Percentiles rank a stretch among this genome's conserved stretches.
These are phyloP conservation scores for Paraphaeosphaeria minitans DNA, from an alignment of 2,329 filamentous ascomycete species.

Conservation along the genomic window DNA sequence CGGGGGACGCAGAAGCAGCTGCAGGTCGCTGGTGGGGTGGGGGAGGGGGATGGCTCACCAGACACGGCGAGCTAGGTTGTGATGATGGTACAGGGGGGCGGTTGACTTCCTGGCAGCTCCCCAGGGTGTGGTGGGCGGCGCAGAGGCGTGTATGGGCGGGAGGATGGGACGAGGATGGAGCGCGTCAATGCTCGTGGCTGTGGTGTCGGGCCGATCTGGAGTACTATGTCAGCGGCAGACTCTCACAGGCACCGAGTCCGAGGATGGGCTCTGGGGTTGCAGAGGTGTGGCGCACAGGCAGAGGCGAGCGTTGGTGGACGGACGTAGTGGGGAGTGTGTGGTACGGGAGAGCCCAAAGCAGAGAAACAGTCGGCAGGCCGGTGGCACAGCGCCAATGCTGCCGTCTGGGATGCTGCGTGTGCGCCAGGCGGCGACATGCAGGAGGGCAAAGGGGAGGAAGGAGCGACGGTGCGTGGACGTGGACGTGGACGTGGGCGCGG, in stretches of 20 bases:
- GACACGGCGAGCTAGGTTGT: slow-evolving; percentile 22
- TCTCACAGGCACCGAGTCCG: slow-evolving; percentile 30
- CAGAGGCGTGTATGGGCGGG: slow-evolving; percentile 18
- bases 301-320: slow-evolving; percentile 42
- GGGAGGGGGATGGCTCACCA: slow-evolving; percentile 30
- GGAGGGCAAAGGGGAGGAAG: slow-evolving; percentile 16
- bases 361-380: slow-evolving; percentile 32
- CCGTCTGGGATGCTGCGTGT: slow-evolving; percentile 30
- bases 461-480: slow-evolving; percentile 20
- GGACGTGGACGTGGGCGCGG: too few species aligned
- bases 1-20: slow-evolving; percentile 22
- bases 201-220: slow-evolving; percentile 26
- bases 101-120: slow-evolving; percentile 17
- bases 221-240: slow-evolving; percentile 37
- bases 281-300: slow-evolving; percentile 45
- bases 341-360: slow-evolving; percentile 36
- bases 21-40: slow-evolving; percentile 20
- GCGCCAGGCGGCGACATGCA: slow-evolving; percentile 17
- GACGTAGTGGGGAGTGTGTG: slow-evolving; percentile 38
- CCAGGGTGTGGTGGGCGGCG: slow-evolving; percentile 24
- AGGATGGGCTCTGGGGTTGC: slow-evolving; percentile 36
- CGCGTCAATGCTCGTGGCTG: slow-evolving; percentile 35
- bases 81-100: slow-evolving; percentile 22
- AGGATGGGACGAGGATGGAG: slow-evolving; percentile 26
- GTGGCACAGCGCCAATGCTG: slow-evolving; percentile 35